Evolutionary conservation across 2,329 filamentous ascomycete genomes (phyloP).

Genomic region (Aspergillus eucalypticola): DNA sequence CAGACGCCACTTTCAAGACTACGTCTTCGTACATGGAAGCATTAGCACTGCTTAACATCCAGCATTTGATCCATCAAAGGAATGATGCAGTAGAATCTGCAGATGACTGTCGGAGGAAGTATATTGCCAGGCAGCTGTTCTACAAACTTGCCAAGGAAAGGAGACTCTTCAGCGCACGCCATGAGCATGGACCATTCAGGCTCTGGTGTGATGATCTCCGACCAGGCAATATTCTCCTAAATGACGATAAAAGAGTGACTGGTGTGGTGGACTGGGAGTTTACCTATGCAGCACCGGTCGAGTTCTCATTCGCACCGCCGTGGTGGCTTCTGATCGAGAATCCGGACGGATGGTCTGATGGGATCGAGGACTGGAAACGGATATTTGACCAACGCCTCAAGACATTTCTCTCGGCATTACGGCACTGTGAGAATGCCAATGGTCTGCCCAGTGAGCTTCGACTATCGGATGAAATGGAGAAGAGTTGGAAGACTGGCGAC

Average conservation of each 20-base stretch:
- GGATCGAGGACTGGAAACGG: not conserved
- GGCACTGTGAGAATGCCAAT: not conserved
- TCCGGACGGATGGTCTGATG: not conserved
- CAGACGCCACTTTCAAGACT: constrained; percentile 24
- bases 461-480: not conserved
- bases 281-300: constrained; percentile 19
- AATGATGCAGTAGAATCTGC: constrained; percentile 39
- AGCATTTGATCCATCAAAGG: constrained; percentile 40
- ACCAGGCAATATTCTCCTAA: constrained; percentile 17
- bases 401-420: not conserved
- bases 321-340: constrained; percentile 15
- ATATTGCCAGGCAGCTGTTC: constrained; percentile 22
- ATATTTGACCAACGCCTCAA: not conserved
- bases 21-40: constrained; percentile 41
- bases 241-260: constrained; percentile 10
- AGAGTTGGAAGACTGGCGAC: not conserved
- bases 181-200: constrained; percentile 25
- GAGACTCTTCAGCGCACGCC: not conserved
- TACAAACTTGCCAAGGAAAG: constrained; percentile 20
- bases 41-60: constrained; percentile 47
- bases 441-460: rapidly evolving
- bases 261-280: constrained; percentile 25
- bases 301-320: constrained; percentile 19
- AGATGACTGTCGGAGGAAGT: constrained; percentile 25
- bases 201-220: constrained; percentile 26